phyloP scores from a whole-genome alignment of 192 early-diverging fungal genomes.

The Podila minutissima region DNA sequence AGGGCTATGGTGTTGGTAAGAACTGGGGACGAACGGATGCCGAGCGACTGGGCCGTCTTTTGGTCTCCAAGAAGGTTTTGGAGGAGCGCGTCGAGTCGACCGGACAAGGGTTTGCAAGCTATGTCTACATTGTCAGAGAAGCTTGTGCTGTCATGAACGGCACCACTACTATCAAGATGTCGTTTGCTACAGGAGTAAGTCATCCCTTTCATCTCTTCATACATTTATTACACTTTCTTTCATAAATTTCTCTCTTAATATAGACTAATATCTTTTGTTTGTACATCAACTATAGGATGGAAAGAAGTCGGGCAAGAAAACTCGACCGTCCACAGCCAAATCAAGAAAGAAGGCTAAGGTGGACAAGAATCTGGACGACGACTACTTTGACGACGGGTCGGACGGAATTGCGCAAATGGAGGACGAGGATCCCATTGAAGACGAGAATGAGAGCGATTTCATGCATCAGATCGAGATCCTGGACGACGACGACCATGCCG shows the following conservation, averaged over 20 bases:
- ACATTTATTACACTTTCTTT: not conserved
- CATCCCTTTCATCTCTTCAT: not conserved
- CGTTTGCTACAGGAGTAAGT: constrained; percentile 50
- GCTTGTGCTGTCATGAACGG: constrained; percentile 58
- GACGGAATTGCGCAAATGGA: constrained; percentile 9
- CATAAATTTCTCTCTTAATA: not conserved
- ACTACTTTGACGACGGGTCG: constrained; percentile 16
- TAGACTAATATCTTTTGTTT: not conserved
- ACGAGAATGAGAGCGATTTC: not conserved
- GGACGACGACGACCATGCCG: constrained; percentile 1
- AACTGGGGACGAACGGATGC: constrained; percentile 62
- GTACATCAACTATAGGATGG: not conserved
- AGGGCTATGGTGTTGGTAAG: constrained; percentile 67
- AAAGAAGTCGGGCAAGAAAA: constrained; percentile 1
- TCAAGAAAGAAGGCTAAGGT: constrained; percentile 6
- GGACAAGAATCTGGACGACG: not conserved
- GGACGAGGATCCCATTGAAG: not conserved
- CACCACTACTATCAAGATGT: constrained; percentile 55
- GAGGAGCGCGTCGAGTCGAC: constrained; percentile 70
- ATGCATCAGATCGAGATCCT: constrained; percentile 1
- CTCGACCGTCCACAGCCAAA: constrained; percentile 22
- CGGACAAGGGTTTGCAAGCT: constrained; percentile 68
- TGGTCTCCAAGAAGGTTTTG: constrained; percentile 71
- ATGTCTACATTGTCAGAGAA: constrained; percentile 65
- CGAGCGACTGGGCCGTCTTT: constrained; percentile 77